Evolutionary conservation across 495 filamentous ascomycete genomes (phyloP).

Genomic region (Podospora didyma): DNA sequence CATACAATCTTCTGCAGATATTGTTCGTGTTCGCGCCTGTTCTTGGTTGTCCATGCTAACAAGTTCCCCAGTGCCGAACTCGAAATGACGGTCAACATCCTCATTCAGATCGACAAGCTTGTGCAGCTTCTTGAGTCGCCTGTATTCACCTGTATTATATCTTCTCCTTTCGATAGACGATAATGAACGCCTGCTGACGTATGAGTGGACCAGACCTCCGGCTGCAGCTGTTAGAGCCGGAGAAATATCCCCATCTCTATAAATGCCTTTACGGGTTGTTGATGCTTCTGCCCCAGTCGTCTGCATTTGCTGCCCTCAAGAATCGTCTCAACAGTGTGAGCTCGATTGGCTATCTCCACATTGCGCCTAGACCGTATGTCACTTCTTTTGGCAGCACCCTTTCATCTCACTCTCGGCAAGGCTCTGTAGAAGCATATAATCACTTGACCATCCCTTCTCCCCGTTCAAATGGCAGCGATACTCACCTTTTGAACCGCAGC

Average conservation of each 20-base stretch:
- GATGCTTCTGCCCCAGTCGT: constrained; percentile 97
- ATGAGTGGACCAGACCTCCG: constrained; percentile 63
- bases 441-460: constrained; percentile 25
- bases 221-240: constrained; percentile 95
- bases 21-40: constrained; percentile 59
- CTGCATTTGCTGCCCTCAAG: constrained; percentile 93
- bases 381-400: constrained; percentile 19
- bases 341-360: constrained; percentile 92
- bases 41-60: constrained; percentile 8
- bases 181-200: not conserved
- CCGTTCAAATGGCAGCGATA: constrained; percentile 19
- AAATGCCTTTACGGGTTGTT: constrained; percentile 97
- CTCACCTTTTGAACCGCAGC: constrained; percentile 32
- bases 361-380: constrained; percentile 75
- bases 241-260: constrained; percentile 92
- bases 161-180: not conserved
- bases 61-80: constrained; percentile 69
- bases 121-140: constrained; percentile 97
- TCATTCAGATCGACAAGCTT: constrained; percentile 98
- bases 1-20: constrained; percentile 92
- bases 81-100: constrained; percentile 97
- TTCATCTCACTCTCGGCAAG: constrained; percentile 32
- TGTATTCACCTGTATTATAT: constrained; percentile 85
- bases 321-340: constrained; percentile 95
- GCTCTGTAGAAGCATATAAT: constrained; percentile 37